Conservation (phyloP, 1,139 yeast genomes). For the Casaregolazyma suthepensis region DNA sequence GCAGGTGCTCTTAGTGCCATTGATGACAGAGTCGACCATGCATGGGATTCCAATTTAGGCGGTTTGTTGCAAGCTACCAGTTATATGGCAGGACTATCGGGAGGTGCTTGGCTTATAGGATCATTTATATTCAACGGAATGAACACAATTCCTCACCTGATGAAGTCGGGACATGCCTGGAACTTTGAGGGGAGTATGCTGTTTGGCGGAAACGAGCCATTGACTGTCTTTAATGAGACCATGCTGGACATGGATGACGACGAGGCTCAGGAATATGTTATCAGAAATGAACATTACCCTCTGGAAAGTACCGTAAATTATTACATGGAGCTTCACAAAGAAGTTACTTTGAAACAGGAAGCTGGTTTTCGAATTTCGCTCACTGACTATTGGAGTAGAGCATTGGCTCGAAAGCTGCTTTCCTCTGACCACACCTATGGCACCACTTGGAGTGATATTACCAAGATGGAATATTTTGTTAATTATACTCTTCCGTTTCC, state of each 20-base stretch:
- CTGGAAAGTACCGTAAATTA: conserved; percentile 34
- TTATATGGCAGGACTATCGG: conserved; percentile 70
- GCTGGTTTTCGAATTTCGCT: conserved; percentile 68
- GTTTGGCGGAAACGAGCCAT: conserved; percentile 7
- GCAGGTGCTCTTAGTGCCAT: conserved; percentile 42
- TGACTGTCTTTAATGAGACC: neutral
- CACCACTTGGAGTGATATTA: conserved; percentile 59
- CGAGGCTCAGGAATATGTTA: neutral
- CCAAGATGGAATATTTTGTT: conserved; percentile 44
- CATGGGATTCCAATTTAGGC: conserved; percentile 49
- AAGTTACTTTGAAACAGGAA: conserved; percentile 48
- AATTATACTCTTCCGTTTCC: conserved; percentile 77
- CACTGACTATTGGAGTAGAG: conserved; percentile 87
- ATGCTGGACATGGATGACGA: conserved; percentile 38
- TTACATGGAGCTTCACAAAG: conserved; percentile 24
- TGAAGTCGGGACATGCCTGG: conserved; percentile 53
- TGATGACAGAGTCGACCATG: conserved; percentile 18
- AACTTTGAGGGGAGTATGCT: conserved; percentile 43
- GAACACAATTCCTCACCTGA: conserved; percentile 32
- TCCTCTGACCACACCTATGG: conserved; percentile 51
- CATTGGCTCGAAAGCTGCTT: conserved; percentile 65
- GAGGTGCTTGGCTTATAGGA: conserved; percentile 82
- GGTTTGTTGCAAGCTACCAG: conserved; percentile 68
- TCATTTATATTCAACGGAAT: conserved; percentile 63
- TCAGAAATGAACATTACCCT: conserved; percentile 1